Base-by-base conservation (phyloP, 2,329 filamentous ascomycete genomes). In the Ascochyta rabiei region DNA sequence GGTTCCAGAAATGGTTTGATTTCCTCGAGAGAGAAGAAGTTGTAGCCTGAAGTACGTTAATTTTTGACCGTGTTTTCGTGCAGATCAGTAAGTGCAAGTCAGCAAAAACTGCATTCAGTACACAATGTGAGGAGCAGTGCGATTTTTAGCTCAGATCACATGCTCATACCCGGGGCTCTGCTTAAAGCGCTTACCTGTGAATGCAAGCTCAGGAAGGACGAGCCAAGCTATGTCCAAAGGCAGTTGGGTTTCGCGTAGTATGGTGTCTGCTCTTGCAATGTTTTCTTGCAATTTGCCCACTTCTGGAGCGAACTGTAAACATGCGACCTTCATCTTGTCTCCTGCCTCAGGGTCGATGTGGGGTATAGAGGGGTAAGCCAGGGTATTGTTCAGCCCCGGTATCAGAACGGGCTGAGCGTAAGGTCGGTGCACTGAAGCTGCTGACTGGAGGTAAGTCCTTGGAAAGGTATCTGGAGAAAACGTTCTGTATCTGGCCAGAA, bases 161-260 rank as follows among this genome's bases (percentile, higher is more conserved):
- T 54, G 52, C 42, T 30, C 16, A 16, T 9, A 10, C 26, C 23
- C 3, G 24, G 10, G 18, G 10, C 19, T 38, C 23, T 19, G n/a
- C 21, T n/a, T 23, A 24, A 12, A 15, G 4, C 13, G 23, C 52
- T 44, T 75, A 89, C 88, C 88, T 53, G 85, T 82, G 68, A 93
- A 91, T 1, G 90, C 88, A 71, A 93, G 77, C 69, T 93, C 90
- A 0, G 90, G 89, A 0, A 93, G 76, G 0, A 93, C 84, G 0
- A 95, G 78, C 26, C 93, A 80, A 67, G 91, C 88, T 1, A 93
- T 69, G 75, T 70, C 68, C 30, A 53, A 35, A 1, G 69, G 71
- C 16, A 72, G 62, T 15, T 51, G 55, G 80, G 83, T 81, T 23
- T 69, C 78, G 16, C 75, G 79, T 10, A 93, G 76, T 4, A 93